A percentile compares a stretch with the other conserved stretches of the same genome.
These are phyloP conservation scores for Zygosaccharomyces bisporus DNA, from an alignment of 805 yeast species.

Conservation along the genomic window DNA sequence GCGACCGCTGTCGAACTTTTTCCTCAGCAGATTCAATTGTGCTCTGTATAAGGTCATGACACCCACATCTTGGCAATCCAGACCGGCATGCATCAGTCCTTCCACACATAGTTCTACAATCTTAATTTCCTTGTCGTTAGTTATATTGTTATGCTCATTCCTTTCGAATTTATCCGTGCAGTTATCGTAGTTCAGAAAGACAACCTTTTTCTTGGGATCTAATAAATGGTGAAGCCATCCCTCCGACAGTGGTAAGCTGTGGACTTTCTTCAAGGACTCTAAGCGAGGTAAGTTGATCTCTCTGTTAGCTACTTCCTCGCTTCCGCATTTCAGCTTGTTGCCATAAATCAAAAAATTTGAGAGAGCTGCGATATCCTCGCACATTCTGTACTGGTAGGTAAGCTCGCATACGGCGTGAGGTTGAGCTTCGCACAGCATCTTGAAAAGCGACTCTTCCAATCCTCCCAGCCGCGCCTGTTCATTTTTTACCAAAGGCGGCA, in stretches of 20 bases:
- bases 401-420: slow-evolving; percentile 76
- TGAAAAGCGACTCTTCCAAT: slow-evolving; percentile 73
- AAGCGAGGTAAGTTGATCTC: slow-evolving; percentile 47
- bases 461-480: slow-evolving; percentile 55
- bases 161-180: slow-evolving; percentile 43
- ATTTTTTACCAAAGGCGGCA: slow-evolving; percentile 81
- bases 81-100: slow-evolving; percentile 56
- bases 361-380: slow-evolving; percentile 77
- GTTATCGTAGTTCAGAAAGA: slow-evolving; percentile 76
- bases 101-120: slow-evolving; percentile 60
- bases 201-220: slow-evolving; percentile 54
- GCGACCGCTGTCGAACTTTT: slow-evolving; percentile 23
- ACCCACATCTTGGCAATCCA: slow-evolving; percentile 60
- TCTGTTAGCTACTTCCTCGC: slow-evolving; percentile 57
- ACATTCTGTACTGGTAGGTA: slow-evolving; percentile 88
- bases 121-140: slow-evolving; percentile 69
- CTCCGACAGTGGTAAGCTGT: neutral
- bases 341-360: slow-evolving; percentile 78
- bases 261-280: slow-evolving; percentile 13
- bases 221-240: slow-evolving; percentile 59
- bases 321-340: slow-evolving; percentile 74
- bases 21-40: slow-evolving; percentile 55
- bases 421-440: slow-evolving; percentile 61
- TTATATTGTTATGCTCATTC: slow-evolving; percentile 65
- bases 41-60: slow-evolving; percentile 87